These are phyloP conservation scores for Daldinia grandis DNA, from an alignment of 495 filamentous ascomycete genomes.

Conservation along the genomic window DNA sequence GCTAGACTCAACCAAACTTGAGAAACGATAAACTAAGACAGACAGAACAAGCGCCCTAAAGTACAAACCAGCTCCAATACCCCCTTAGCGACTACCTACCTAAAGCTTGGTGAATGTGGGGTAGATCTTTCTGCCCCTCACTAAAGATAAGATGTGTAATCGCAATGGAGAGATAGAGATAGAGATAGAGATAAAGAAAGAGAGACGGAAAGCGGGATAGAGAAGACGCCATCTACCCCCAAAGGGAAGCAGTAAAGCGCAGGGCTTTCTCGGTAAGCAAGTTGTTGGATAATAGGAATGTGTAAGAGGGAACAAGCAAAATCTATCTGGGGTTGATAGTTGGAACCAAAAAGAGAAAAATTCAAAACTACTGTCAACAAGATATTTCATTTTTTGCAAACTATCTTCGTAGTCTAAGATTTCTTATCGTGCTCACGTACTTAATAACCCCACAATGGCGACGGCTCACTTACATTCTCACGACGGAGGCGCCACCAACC, in stretches of 20 bases:
- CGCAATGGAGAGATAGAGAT: slow-evolving; percentile 8
- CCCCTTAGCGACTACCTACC: too few relatives aligned
- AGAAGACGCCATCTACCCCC: not conserved
- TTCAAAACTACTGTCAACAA: not conserved
- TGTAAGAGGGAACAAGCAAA: slow-evolving; percentile 2
- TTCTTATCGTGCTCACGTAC: not conserved
- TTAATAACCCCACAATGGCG: slow-evolving; percentile 20
- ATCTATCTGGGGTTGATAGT: not conserved
- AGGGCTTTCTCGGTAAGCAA: slow-evolving; percentile 11
- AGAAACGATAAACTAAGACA: not conserved
- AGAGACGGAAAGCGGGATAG: not conserved
- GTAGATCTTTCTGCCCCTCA: slow-evolving; percentile 35
- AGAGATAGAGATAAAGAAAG: not conserved
- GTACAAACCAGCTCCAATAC: not conserved
- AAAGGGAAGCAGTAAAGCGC: not conserved
- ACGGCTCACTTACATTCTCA: slow-evolving; percentile 58
- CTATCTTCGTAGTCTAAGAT: not conserved
- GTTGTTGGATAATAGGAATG: not conserved
- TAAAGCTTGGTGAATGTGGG: slow-evolving; percentile 10
- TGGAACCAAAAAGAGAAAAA: not conserved
- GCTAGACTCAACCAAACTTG: not conserved
- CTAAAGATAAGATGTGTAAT: slow-evolving; percentile 26
- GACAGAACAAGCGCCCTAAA: not conserved
- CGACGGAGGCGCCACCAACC: slow-evolving; percentile 63
- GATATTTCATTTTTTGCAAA: not conserved